Percentiles rank a stretch among this genome's conserved stretches.
These are phyloP conservation scores for Stephanodiscus minutulus DNA, from an alignment of 108 stramenopile genomes.

Conservation along the genomic window DNA sequence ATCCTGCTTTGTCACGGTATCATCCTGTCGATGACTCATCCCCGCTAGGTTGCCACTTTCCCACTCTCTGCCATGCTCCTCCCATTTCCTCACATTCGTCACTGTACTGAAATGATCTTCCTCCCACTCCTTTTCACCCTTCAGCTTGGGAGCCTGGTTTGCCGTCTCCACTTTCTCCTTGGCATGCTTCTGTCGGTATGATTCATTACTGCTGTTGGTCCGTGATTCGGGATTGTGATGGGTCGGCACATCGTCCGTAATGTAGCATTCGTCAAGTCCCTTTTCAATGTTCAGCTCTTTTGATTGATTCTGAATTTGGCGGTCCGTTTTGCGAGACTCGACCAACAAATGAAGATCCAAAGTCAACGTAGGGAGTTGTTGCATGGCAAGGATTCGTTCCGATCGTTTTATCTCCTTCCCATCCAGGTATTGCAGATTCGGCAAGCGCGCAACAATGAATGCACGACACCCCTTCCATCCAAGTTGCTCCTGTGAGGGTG, in stretches of 20 bases:
- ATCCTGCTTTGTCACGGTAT: not conserved
- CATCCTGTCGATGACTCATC: slow-evolving; percentile 4
- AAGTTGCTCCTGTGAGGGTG: slow-evolving; percentile 3
- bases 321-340: slow-evolving; percentile 6
- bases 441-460: slow-evolving; percentile 71
- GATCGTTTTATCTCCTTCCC: slow-evolving; percentile 76
- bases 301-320: slow-evolving; percentile 7
- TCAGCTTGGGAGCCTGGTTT: slow-evolving; percentile 41
- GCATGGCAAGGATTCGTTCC: slow-evolving; percentile 60
- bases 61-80: slow-evolving; percentile 15
- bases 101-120: slow-evolving; percentile 46
- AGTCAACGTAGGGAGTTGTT: slow-evolving; percentile 61
- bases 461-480: slow-evolving; percentile 62
- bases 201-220: slow-evolving; percentile 75
- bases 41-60: not conserved
- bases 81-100: slow-evolving; percentile 27
- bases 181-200: slow-evolving; percentile 81
- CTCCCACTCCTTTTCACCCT: slow-evolving; percentile 56
- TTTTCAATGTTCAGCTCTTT: slow-evolving; percentile 3
- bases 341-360: slow-evolving; percentile 42
- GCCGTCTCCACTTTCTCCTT: slow-evolving; percentile 69
- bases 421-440: slow-evolving; percentile 73
- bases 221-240: slow-evolving; percentile 77
- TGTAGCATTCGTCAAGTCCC: slow-evolving; percentile 13
- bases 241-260: slow-evolving; percentile 54